A percentile compares a stretch with the other conserved stretches of the same genome.
These are phyloP conservation scores for Boletus eberwhitei DNA, from an alignment of 768 basidiomycete species.

Conservation along the genomic window DNA sequence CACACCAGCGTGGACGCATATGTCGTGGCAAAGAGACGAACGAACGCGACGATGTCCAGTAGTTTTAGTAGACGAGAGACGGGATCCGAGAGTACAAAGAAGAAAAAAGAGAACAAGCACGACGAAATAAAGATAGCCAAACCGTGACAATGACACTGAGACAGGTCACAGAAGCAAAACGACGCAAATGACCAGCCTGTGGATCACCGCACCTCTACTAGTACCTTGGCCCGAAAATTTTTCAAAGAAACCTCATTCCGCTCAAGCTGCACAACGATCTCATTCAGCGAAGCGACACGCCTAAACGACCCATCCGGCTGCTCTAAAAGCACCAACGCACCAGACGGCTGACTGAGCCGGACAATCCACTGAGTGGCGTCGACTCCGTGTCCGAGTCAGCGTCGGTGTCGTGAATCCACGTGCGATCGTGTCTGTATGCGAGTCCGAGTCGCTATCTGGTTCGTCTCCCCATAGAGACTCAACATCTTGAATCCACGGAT, in stretches of 20 bases:
- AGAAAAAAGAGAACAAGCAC: too few species aligned
- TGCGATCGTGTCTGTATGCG: background rate
- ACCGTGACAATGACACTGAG: too few species aligned
- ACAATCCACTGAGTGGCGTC: background rate
- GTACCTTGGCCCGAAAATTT: background rate
- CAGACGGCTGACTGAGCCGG: background rate
- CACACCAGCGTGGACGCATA: too few species aligned
- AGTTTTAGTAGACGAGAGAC: too few species aligned
- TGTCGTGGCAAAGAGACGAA: too few species aligned
- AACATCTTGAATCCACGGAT: conserved; percentile 10
- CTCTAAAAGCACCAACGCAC: background rate
- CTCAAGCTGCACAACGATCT: background rate
- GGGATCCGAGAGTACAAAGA: too few species aligned
- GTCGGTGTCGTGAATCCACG: too few species aligned
- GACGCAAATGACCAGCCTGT: too few species aligned
- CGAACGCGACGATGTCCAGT: too few species aligned
- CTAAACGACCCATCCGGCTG: background rate
- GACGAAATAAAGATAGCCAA: too few species aligned
- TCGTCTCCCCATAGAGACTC: background rate
- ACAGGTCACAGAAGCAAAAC: too few species aligned
- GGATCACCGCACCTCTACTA: background rate
- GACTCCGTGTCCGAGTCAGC: too few species aligned
- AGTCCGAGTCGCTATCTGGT: background rate
- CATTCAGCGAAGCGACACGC: background rate
- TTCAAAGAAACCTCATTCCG: background rate